Evolutionary conservation across 148 eudicot genomes (phyloP).

Genomic region (Camellia granthamiana): DNA sequence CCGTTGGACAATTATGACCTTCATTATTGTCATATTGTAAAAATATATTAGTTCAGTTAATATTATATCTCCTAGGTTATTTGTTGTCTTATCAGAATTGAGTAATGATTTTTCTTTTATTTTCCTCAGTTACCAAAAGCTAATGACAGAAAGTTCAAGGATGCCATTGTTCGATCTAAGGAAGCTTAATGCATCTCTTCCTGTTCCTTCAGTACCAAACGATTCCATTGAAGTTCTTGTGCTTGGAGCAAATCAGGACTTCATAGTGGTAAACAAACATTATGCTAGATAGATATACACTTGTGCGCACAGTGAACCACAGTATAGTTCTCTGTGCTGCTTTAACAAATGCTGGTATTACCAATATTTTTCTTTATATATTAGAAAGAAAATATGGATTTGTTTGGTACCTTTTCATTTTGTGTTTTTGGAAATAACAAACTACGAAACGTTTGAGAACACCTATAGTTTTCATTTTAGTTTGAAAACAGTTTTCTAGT

Average conservation of each 20-base stretch:
- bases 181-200: slow-evolving; percentile 92
- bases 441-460: too few relatives aligned
- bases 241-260: slow-evolving; percentile 77
- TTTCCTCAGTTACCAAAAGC: slow-evolving; percentile 63
- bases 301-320: not conserved
- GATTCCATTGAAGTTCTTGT: slow-evolving; percentile 60
- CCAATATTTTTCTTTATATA: not conserved
- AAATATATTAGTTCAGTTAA: not conserved
- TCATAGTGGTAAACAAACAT: slow-evolving; percentile 69
- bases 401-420: not conserved
- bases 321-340: not conserved
- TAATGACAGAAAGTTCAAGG: slow-evolving; percentile 92
- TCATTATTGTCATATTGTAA: not conserved
- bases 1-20: not conserved
- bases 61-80: not conserved
- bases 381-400: not conserved
- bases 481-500: too few relatives aligned
- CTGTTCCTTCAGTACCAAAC: slow-evolving; percentile 62
- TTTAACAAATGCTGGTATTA: not conserved
- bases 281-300: not conserved
- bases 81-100: not conserved
- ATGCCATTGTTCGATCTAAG: slow-evolving; percentile 88
- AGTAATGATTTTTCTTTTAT: slow-evolving; percentile 1
- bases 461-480: too few relatives aligned
- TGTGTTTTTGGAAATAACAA: too few relatives aligned